Evolutionary conservation across 176 grass and related monocot species (phyloP).

Genomic region (Lolium perenne): DNA sequence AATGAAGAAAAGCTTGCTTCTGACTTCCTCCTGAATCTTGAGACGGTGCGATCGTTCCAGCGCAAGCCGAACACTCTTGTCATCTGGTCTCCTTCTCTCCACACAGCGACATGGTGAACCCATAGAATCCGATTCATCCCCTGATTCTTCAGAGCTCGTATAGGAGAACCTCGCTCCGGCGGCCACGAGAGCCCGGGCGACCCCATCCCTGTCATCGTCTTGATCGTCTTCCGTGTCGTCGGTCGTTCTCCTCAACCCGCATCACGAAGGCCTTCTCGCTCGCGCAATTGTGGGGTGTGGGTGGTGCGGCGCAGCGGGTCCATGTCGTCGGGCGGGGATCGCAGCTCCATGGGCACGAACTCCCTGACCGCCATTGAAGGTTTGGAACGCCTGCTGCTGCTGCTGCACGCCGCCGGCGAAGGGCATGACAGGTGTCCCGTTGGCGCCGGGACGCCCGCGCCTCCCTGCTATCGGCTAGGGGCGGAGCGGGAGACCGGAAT

Average conservation of each 20-base stretch:
- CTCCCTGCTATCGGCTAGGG: too few species aligned
- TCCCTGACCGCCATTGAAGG: not conserved
- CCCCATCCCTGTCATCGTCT: too few species aligned
- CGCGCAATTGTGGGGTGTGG: constrained; percentile 40
- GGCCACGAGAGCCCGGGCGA: too few species aligned
- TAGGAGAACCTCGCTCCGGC: too few species aligned
- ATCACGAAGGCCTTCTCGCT: constrained; percentile 51
- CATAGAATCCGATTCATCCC: constrained; percentile 44
- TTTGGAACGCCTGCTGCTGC: not conserved
- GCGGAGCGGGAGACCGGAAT: too few species aligned
- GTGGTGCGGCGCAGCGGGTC: not conserved
- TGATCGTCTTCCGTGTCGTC: not conserved
- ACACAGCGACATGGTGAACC: too few species aligned
- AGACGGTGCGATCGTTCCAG: constrained; percentile 67
- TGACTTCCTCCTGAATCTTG: constrained; percentile 73
- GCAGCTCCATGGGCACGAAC: constrained; percentile 35
- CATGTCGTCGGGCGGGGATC: constrained; percentile 42
- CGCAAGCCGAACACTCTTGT: constrained; percentile 68
- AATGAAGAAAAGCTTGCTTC: constrained; percentile 57
- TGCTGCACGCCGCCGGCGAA: not conserved
- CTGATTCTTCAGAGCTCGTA: constrained; percentile 52
- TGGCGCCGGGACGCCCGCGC: too few species aligned
- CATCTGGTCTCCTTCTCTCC: constrained; percentile 61
- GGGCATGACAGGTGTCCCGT: not conserved
- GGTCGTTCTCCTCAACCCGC: constrained; percentile 46